Conservation (phyloP, 192 early-diverging fungal genomes). For the Entomortierella beljakovae region DNA sequence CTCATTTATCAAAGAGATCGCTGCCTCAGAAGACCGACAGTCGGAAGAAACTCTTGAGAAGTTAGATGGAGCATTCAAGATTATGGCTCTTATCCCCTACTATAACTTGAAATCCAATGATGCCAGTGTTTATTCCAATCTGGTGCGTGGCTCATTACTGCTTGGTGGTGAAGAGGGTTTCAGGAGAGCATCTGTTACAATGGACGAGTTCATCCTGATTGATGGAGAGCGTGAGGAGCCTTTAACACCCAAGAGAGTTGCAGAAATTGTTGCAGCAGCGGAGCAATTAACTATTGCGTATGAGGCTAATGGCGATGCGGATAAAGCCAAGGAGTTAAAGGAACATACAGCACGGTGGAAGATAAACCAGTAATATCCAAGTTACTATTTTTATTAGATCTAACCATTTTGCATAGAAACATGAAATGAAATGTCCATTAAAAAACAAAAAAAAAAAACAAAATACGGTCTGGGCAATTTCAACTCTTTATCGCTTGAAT, state of each 20-base stretch:
- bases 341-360: slow-evolving; percentile 26
- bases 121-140: slow-evolving; percentile 34
- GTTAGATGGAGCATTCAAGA: slow-evolving; percentile 50
- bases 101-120: slow-evolving; percentile 48
- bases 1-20: slow-evolving; percentile 37
- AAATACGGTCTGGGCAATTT: no score
- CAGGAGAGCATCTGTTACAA: slow-evolving; percentile 40
- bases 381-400: neutral
- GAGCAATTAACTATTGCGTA: slow-evolving; percentile 30
- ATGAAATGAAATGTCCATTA: neutral
- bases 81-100: slow-evolving; percentile 47
- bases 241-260: slow-evolving; percentile 33
- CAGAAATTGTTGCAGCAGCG: slow-evolving; percentile 37
- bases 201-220: slow-evolving; percentile 50
- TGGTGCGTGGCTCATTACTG: slow-evolving; percentile 40
- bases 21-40: slow-evolving; percentile 1
- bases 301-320: slow-evolving; percentile 25
- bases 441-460: slow-evolving; percentile 2
- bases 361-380: slow-evolving; percentile 24
- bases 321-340: slow-evolving; percentile 26
- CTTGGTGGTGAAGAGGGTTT: slow-evolving; percentile 41
- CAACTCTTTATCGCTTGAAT: no score
- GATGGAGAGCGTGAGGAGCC: slow-evolving; percentile 44
- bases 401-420: slow-evolving; percentile 11
- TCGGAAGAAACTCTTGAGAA: slow-evolving; percentile 30